phyloP scores from a whole-genome alignment of 495 filamentous ascomycete genomes.

The Copromyces sp. region DNA sequence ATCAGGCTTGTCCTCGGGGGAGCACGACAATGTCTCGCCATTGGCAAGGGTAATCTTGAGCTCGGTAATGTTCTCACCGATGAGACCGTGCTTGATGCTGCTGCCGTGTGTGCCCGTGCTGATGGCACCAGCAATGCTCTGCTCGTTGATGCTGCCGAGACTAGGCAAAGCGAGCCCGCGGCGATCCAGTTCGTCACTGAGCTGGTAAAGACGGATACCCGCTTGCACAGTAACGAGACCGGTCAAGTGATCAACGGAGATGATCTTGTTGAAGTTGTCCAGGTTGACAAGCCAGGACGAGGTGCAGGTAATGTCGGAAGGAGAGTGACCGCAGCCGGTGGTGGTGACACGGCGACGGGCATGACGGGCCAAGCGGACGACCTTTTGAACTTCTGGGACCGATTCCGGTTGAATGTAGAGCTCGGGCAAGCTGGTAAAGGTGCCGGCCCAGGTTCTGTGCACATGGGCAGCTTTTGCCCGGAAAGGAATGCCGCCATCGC shows the following conservation, averaged over 20 bases:
- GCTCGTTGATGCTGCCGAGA: slow-evolving; percentile 87
- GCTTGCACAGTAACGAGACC: slow-evolving; percentile 66
- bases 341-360: slow-evolving; percentile 71
- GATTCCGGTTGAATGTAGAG: slow-evolving; percentile 78
- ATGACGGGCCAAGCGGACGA: slow-evolving; percentile 68
- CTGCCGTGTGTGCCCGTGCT: slow-evolving; percentile 89
- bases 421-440: slow-evolving; percentile 77
- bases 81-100: slow-evolving; percentile 69
- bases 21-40: slow-evolving; percentile 66
- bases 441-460: slow-evolving; percentile 96
- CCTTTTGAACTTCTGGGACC: slow-evolving; percentile 69
- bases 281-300: slow-evolving; percentile 93
- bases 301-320: slow-evolving; percentile 85
- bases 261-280: slow-evolving; percentile 64
- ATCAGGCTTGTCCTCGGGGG: slow-evolving; percentile 54
- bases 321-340: slow-evolving; percentile 82
- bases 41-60: slow-evolving; percentile 77
- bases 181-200: slow-evolving; percentile 58
- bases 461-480: slow-evolving; percentile 57
- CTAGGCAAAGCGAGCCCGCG: slow-evolving; percentile 74
- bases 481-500: slow-evolving; percentile 51
- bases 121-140: slow-evolving; percentile 89
- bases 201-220: slow-evolving; percentile 67
- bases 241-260: slow-evolving; percentile 53
- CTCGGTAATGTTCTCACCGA: slow-evolving; percentile 62